Percentiles rank a stretch among this genome's conserved stretches.
Evolutionary conservation across 2,329 filamentous ascomycete genomes (phyloP).

Genomic region (Cercospora sp.): DNA sequence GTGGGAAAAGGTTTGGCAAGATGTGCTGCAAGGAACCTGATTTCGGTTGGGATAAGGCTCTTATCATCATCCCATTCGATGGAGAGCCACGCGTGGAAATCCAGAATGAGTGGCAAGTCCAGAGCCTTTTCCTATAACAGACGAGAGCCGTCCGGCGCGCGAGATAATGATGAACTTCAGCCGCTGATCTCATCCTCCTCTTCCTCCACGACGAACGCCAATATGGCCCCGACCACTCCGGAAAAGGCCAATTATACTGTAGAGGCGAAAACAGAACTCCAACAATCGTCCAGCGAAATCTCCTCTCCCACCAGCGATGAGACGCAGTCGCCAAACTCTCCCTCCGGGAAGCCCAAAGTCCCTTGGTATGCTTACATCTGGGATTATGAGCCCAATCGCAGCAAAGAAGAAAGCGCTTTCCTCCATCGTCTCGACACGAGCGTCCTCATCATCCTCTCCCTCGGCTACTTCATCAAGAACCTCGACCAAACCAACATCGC

Average conservation of each 20-base stretch:
- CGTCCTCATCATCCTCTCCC: slow-evolving; percentile 51
- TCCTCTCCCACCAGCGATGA: background rate
- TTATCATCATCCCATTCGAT: background rate
- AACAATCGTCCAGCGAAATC: slow-evolving; percentile 8
- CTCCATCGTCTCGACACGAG: slow-evolving; percentile 45
- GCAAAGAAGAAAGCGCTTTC: slow-evolving; percentile 28
- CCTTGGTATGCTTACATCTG: slow-evolving; percentile 47
- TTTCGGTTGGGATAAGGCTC: background rate
- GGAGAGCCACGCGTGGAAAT: background rate
- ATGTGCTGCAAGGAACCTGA: background rate
- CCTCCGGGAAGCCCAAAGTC: slow-evolving; percentile 11
- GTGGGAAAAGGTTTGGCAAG: background rate
- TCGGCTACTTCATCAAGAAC: slow-evolving; percentile 57
- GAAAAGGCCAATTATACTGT: background rate
- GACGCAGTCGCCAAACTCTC: background rate
- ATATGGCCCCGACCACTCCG: background rate
- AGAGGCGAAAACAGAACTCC: background rate
- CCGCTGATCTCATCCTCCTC: background rate
- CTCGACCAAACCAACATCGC: slow-evolving; percentile 43
- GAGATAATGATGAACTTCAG: background rate
- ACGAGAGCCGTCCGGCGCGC: background rate
- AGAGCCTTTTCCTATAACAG: background rate
- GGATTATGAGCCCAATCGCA: slow-evolving; percentile 52
- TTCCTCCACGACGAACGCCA: background rate
- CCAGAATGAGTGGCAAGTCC: background rate